These are phyloP conservation scores for Synchytrium microbalum DNA, from an alignment of 371 early-diverging fungal species.

Conservation along the genomic window DNA sequence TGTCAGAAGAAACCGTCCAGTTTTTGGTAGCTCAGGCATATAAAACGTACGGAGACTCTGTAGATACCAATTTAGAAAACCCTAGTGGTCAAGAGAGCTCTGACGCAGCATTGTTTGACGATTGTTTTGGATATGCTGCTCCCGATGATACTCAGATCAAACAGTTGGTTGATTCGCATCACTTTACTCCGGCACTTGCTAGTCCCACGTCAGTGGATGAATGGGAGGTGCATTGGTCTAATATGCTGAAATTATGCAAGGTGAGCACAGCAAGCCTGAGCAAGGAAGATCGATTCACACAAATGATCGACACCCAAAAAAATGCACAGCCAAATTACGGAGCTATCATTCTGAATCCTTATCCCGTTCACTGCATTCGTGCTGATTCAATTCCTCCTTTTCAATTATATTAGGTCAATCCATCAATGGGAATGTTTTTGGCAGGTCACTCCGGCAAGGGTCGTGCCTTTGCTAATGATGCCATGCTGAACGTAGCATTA, in stretches of 20 bases:
- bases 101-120: not conserved
- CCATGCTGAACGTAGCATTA: not conserved
- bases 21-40: constrained; percentile 1
- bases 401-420: not conserved
- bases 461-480: not conserved
- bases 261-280: not conserved
- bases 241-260: not conserved
- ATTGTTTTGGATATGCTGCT: not conserved
- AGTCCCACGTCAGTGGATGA: not conserved
- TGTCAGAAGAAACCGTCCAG: constrained; percentile 2
- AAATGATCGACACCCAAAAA: too few relatives aligned
- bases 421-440: not conserved
- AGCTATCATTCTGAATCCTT: too few relatives aligned
- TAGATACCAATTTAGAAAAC: constrained; percentile 1
- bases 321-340: too few relatives aligned
- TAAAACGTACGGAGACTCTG: not conserved
- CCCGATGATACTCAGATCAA: not conserved
- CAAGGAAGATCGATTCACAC: too few relatives aligned
- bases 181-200: constrained; percentile 1
- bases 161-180: constrained; percentile 2
- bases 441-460: not conserved
- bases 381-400: not conserved
- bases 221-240: constrained; percentile 1
- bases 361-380: not conserved
- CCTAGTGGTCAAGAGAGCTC: not conserved